Base-by-base conservation (phyloP, 371 early-diverging fungal species). In the Fennellomyces sp. region DNA sequence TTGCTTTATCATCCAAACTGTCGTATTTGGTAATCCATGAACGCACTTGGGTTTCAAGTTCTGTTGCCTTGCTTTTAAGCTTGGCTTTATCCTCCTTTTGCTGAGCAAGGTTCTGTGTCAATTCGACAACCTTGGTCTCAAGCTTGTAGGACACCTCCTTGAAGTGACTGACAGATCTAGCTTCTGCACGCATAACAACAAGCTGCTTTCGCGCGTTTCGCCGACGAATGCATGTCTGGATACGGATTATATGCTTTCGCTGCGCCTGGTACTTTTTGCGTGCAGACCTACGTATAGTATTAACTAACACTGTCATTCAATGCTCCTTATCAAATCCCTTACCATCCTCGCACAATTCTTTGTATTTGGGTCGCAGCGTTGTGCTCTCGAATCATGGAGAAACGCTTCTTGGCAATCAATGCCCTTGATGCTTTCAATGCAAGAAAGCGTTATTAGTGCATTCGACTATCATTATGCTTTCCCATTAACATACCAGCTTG, bases 131-230 rank as follows among this genome's bases (percentile, higher is more conserved):
- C 76, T 95, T 94, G 74, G 86, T 91, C 69, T 99, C 98, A 15
- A 99, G 84, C 72, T 92, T 90, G 73, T 91, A 91, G 4, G 96
- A 93, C n/a, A 90, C 86, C 66, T 96, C 95, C 75, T 95, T 93
- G 72, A 96, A 86, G 71, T 97, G 96, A 56, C 89, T 91, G 7
- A 94, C 94, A 17, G 94, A 93, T 33, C 91, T 80, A 10, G 94
- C 92, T 72, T 99, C 97, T 17, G 85, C 86, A 65, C 91, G 89
- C 60, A 92, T 84, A 23, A 71, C 65, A 38, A 75, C 73, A 47
- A 94, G 75, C 59, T 85, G 85, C 36, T 79, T 77, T 42, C 82
- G 77, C 10, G 97, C 97, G 17, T 70, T 70, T 30, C 80, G 82
- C 13, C 93, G 87, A 48, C 98, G 92, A 31, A 92, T 70, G 51